phyloP scores from a whole-genome alignment of 371 early-diverging fungal genomes.

The Rhizopus sp. region DNA sequence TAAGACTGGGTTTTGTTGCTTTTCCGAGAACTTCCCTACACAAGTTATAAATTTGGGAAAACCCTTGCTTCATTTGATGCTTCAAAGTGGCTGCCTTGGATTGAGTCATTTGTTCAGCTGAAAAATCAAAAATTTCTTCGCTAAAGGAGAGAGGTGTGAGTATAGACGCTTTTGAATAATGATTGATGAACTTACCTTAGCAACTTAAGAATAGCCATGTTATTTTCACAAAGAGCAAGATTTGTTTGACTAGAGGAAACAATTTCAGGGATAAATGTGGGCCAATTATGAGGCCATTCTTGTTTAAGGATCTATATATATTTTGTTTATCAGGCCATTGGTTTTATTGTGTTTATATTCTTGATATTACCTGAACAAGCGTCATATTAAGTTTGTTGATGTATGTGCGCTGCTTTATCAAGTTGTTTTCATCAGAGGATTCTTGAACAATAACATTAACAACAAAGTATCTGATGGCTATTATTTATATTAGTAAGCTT shows the following conservation, averaged over 20 bases:
- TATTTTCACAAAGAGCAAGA: constrained; percentile 96
- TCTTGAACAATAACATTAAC: constrained; percentile 87
- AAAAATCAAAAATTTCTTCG: constrained; percentile 99
- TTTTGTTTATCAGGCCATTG: not conserved
- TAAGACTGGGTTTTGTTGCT: constrained; percentile 84
- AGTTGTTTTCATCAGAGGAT: constrained; percentile 80
- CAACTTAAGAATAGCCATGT: constrained; percentile 97
- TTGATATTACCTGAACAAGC: constrained; percentile 81
- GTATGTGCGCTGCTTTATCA: constrained; percentile 73
- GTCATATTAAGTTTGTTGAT: constrained; percentile 93
- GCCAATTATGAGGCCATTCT: constrained; percentile 99
- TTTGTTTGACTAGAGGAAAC: constrained; percentile 92
- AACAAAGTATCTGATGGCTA: constrained; percentile 93
- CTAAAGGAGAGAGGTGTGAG: constrained; percentile 43
- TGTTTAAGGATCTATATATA: constrained; percentile 94
- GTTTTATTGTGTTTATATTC: not conserved
- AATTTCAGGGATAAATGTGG: constrained; percentile 98
- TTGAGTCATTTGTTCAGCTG: constrained; percentile 97
- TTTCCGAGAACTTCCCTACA: constrained; percentile 95
- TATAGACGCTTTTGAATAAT: not conserved
- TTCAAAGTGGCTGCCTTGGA: constrained; percentile 89
- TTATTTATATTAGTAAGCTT: not conserved
- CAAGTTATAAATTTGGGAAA: constrained; percentile 94
- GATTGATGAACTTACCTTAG: constrained; percentile 64
- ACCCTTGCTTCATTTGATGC: constrained; percentile 95